Percentiles rank a stretch among this genome's conserved stretches.
These are phyloP conservation scores for Rhodomyrtus tomentosa DNA, from an alignment of 345 rosid species.

Conservation along the genomic window DNA sequence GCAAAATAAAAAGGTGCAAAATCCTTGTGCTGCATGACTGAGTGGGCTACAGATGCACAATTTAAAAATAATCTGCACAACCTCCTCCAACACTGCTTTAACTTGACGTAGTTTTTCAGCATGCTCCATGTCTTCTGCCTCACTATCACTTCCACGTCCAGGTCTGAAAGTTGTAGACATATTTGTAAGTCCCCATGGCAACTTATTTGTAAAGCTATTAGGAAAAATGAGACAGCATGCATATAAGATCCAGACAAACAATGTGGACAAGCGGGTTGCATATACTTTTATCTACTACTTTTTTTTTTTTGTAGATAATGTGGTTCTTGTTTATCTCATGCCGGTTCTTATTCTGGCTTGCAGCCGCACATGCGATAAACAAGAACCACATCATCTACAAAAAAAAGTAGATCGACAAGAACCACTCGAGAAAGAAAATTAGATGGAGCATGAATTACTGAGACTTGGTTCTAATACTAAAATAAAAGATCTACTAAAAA, in stretches of 20 bases:
- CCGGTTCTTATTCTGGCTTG: too few relatives aligned
- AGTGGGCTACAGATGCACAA: background rate
- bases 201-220: background rate
- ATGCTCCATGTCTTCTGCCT: constrained; percentile 98
- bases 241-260: background rate
- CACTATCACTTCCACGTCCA: constrained; percentile 95
- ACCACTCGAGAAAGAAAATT: background rate
- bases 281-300: too few relatives aligned
- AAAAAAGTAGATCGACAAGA: background rate
- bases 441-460: background rate
- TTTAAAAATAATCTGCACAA: constrained; percentile 4
- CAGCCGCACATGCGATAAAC: background rate
- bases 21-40: background rate
- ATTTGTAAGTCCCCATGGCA: background rate
- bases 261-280: background rate
- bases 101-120: constrained; percentile 99
- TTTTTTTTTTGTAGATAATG: too few relatives aligned
- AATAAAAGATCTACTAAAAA: background rate
- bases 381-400: background rate
- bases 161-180: constrained; percentile 22
- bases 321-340: too few relatives aligned
- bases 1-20: background rate
- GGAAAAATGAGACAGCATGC: background rate
- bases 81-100: constrained; percentile 99
- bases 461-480: background rate